Base-by-base conservation (phyloP, 1,284 basidiomycete genomes). In the Papiliotrema terrestris region DNA sequence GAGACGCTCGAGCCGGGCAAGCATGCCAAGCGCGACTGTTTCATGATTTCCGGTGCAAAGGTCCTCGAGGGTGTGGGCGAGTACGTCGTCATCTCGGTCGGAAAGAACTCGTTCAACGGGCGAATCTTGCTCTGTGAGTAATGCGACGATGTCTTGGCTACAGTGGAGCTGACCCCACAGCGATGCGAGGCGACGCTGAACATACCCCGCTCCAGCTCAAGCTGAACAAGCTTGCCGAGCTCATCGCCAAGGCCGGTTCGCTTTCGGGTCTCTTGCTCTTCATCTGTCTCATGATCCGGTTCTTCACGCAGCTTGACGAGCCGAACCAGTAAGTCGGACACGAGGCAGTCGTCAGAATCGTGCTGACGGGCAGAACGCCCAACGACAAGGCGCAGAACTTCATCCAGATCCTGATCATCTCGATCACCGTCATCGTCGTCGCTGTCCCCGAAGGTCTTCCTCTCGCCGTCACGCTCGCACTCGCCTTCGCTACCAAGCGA, bases 371-470 rank as follows among this genome's bases (percentile, higher is more conserved):
- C 56, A 85, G 88, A 52, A 85, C 84, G 0, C 73, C 90, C 14
- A 87, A 84, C 68, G 79, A 90, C 72, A 95, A 96, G 68, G 95
- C 91, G 41, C 86, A 96, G 63, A 83, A 85, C 1, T 98, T 98
- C 67, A 89, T 95, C 51, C 84, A 96, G 62, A 94, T 96, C 57
- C 83, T 98, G 49, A 94, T 97, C 69, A 96, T 97, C 54, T 81
- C 94, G 3, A 93, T 98, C 56, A 98, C 95, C 17, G 79, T 98
- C 54, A 83, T 98, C 45, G 96, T 98, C 63, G 92, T 97, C 61
- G 95, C 95, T 45, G 93, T 98, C 38, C 96, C 95, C 37, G 94
- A 98, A 85, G 90, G 94, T 75, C 81, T 98, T 11, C 95, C 95
- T 14, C 83, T 98, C 49, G 96, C 96, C 46, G 93, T 98, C 54